Evolutionary conservation across 164 flowering plant genomes (phyloP), one percentile per base, ranked within the genome.

Genomic region (Annona squamosa): DNA sequence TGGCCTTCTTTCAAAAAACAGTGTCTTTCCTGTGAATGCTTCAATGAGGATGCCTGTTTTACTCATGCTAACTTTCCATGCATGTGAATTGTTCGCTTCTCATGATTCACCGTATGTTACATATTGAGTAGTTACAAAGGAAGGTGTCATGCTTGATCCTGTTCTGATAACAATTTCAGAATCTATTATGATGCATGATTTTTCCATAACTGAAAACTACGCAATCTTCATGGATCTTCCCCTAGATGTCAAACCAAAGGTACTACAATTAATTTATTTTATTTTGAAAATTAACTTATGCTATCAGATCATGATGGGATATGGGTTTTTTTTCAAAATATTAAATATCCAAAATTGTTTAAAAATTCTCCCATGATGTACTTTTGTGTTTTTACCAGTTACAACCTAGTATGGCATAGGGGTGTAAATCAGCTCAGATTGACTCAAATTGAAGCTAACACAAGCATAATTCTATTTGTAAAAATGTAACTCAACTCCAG

Each of bases 201-300:
- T 95, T 83, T 97, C 98, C 76, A 93, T 95, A 80, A 91, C 98
- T 37, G 96, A 93, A 76, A 95, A 90, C 77, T 95, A 88, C 83
- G 92, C 98, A 43, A 83, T 95, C 76, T 86, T 95, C 84, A 88
- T 95, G 99, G 99, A 95, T 84, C 93, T 93, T 63, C 99, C 99
- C 48, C 67, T 95, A 73, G 84, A 84, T 81, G 91, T 95, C 81
- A 84, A 80, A 70, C 97, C 98, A 75, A 93, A 93, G 97, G 99
- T 95, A 83, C 46, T 65, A 3, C 44, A 56, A 67, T 13, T 26
- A 5, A 17, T 65, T 7, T 37, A 65, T 62, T 62, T 19, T 17
- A 62, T 62, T 10, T 41, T 41, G 47, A 65, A 65, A 4, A 2
- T 43, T 65, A 41, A 12, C 44, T 65, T 7, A 43, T 9, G 43